Evolutionary conservation across 345 rosid species (phyloP).

Genomic region (Populus simonii): DNA sequence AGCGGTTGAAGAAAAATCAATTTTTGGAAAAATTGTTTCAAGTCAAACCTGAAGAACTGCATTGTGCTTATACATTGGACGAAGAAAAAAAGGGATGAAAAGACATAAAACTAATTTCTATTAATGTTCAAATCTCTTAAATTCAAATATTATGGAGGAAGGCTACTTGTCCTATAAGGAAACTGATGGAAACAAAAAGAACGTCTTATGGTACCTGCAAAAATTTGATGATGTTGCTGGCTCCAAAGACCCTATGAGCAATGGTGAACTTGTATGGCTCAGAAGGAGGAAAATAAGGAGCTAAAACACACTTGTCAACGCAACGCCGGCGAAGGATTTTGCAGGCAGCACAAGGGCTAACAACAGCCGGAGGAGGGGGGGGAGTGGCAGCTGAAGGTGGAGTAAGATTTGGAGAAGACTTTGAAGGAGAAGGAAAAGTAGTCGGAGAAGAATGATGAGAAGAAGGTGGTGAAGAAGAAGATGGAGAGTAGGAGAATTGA

Average conservation of each 20-base stretch:
- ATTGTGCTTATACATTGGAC: neutral
- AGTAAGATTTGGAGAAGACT: constrained; percentile 5
- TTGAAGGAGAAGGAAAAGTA: neutral
- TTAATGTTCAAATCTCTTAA: neutral
- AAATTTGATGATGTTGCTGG: constrained; percentile 63
- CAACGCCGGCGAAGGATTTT: constrained; percentile 71
- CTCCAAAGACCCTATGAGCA: constrained; percentile 67
- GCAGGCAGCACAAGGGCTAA: constrained; percentile 77
- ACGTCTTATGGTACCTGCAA: constrained; percentile 42
- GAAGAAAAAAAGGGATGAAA: neutral
- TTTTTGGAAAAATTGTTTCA: neutral
- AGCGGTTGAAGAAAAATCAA: neutral
- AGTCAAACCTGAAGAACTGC: neutral
- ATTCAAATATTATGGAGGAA: neutral
- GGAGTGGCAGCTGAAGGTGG: constrained; percentile 13
- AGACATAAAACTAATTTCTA: neutral
- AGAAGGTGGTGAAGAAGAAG: constrained; percentile 17
- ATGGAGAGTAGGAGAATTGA: constrained; percentile 16
- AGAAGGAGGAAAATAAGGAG: constrained; percentile 75
- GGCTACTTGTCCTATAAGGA: neutral
- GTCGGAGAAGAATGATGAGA: neutral
- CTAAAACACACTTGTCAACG: constrained; percentile 55
- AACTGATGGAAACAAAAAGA: neutral
- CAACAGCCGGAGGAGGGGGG: constrained; percentile 26
- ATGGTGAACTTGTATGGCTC: constrained; percentile 66